Conservation (phyloP, 1,139 yeast genomes). For the Saccharomyces hybrid region DNA sequence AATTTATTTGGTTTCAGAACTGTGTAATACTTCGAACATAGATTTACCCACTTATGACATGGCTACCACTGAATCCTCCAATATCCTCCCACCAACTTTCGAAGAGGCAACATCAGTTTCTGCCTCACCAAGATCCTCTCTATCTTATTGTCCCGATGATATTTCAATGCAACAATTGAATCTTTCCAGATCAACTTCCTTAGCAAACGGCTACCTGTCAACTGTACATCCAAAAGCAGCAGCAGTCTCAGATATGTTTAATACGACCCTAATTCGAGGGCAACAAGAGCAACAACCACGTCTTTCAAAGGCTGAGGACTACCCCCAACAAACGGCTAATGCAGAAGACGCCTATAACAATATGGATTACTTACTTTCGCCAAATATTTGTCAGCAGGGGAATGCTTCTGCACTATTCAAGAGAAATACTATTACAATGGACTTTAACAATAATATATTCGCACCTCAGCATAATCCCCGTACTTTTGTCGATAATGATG, state of each 20-base stretch:
- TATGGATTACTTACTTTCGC: constrained; percentile 2
- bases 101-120: constrained; percentile 42
- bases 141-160: constrained; percentile 17
- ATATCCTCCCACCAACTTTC: constrained; percentile 43
- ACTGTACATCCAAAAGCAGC: neutral
- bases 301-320: neutral
- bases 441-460: neutral
- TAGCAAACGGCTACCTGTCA: neutral
- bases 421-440: neutral
- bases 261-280: constrained; percentile 10
- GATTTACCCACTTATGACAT: constrained; percentile 63
- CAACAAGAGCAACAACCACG: neutral
- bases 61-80: constrained; percentile 27
- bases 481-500: neutral
- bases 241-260: constrained; percentile 2
- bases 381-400: neutral
- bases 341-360: neutral
- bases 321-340: constrained; percentile 6
- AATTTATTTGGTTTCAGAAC: constrained; percentile 59
- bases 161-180: constrained; percentile 25
- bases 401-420: neutral
- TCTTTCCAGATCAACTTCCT: constrained; percentile 20
- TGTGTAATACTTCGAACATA: constrained; percentile 59
- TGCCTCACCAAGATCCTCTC: constrained; percentile 1
- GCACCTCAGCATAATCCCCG: neutral